A percentile compares a stretch with the other conserved stretches of the same genome.
phyloP scores from a whole-genome alignment of 352 stramenopile species.

The Phytophthora lateralis region DNA sequence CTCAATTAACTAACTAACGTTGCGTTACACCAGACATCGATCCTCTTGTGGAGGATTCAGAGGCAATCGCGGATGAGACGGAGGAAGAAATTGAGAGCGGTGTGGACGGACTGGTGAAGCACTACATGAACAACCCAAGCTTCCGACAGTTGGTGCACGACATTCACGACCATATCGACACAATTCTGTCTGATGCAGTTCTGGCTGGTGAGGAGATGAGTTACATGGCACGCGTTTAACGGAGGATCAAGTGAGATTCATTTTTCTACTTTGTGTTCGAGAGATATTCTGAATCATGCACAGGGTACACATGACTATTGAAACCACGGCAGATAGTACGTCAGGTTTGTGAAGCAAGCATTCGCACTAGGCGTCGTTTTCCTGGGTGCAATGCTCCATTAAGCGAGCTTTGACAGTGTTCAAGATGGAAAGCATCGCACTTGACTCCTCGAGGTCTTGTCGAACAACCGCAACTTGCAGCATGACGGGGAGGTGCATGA shows the following conservation, averaged over 20 bases:
- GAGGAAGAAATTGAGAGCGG: slow-evolving; percentile 4
- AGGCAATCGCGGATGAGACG: neutral
- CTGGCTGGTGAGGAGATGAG: neutral
- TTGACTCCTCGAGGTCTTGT: slow-evolving; percentile 69
- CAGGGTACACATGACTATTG: slow-evolving; percentile 16
- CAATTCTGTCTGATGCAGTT: neutral
- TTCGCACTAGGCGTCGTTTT: slow-evolving; percentile 50
- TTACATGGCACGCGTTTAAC: slow-evolving; percentile 12
- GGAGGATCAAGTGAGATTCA: neutral
- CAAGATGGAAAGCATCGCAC: slow-evolving; percentile 78
- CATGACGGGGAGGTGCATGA: slow-evolving; percentile 91
- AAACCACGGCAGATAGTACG: neutral
- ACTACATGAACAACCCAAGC: slow-evolving; percentile 35
- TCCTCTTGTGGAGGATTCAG: slow-evolving; percentile 41
- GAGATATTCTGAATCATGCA: slow-evolving; percentile 13
- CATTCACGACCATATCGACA: slow-evolving; percentile 48
- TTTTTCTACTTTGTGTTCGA: slow-evolving; percentile 8
- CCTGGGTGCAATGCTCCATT: slow-evolving; percentile 54
- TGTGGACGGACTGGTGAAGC: slow-evolving; percentile 31
- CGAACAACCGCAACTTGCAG: slow-evolving; percentile 79
- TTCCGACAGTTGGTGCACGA: slow-evolving; percentile 46
- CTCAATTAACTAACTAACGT: neutral
- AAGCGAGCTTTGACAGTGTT: slow-evolving; percentile 76
- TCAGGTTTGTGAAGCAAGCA: neutral
- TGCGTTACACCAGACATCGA: slow-evolving; percentile 36